Conservation (phyloP, 108 stramenopile genomes). For the Nannochloropsis salina region DNA sequence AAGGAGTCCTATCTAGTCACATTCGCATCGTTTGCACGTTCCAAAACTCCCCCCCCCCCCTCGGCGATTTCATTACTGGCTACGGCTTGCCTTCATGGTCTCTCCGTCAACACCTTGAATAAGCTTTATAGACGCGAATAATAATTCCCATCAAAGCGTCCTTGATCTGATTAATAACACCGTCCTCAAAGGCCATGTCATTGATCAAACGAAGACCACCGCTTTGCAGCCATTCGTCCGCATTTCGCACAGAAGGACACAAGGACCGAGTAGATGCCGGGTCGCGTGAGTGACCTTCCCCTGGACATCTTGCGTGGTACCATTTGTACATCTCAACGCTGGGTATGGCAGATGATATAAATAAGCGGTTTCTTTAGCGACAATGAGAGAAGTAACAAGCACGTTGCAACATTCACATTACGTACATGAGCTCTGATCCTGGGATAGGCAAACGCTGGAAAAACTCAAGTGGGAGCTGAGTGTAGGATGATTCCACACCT, state of each 20-base stretch:
- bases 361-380: not conserved
- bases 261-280: not conserved
- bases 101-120: not conserved
- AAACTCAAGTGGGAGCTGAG: not conserved
- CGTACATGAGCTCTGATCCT: not conserved
- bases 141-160: not conserved
- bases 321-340: not conserved
- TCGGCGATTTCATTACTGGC: no score
- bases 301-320: constrained; percentile 16
- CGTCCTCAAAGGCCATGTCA: not conserved
- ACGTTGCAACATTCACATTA: not conserved
- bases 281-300: not conserved
- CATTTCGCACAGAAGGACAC: not conserved
- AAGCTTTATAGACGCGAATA: not conserved
- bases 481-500: not conserved
- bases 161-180: not conserved
- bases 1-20: no score
- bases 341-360: not conserved
- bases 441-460: not conserved
- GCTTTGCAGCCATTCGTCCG: not conserved
- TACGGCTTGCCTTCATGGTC: no score
- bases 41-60: no score
- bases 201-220: not conserved
- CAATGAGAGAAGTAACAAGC: not conserved
- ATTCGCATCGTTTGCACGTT: no score